Evolutionary conservation across 805 yeast species (phyloP).

Genomic region (Wickerhamiella slavikovae): DNA sequence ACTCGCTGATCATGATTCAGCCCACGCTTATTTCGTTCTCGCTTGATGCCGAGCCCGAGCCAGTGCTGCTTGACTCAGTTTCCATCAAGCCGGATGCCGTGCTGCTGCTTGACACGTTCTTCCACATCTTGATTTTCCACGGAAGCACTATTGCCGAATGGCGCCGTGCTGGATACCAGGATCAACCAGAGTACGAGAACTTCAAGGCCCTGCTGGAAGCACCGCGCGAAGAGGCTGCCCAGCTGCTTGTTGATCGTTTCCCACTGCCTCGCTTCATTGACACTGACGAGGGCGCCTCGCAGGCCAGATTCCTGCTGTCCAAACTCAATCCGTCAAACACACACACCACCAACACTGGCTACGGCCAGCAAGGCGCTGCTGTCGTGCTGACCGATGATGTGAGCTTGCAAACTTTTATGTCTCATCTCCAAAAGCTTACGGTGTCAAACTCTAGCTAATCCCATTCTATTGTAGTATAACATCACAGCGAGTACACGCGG

Average conservation of each 20-base stretch:
- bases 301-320: conserved; percentile 88
- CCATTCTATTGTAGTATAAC: not conserved
- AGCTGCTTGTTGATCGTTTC: conserved; percentile 76
- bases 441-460: conserved; percentile 26
- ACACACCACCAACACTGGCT: conserved; percentile 33
- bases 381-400: conserved; percentile 95
- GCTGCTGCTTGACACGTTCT: conserved; percentile 79
- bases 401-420: conserved; percentile 83
- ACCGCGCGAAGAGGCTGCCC: conserved; percentile 85
- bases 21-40: conserved; percentile 82
- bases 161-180: conserved; percentile 91
- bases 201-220: conserved; percentile 72
- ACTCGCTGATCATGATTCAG: conserved; percentile 91
- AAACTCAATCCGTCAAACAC: conserved; percentile 88
- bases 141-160: conserved; percentile 91
- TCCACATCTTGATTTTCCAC: conserved; percentile 87
- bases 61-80: conserved; percentile 82
- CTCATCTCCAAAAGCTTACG: conserved; percentile 79
- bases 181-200: conserved; percentile 72
- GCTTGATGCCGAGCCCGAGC: conserved; percentile 67
- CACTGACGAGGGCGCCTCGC: conserved; percentile 96
- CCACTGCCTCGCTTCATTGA: conserved; percentile 96
- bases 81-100: conserved; percentile 80
- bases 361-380: conserved; percentile 34
- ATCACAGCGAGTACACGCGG: conserved; percentile 35